Evolutionary conservation across 345 rosid species (phyloP).

Genomic region (Aegle marmelos): DNA sequence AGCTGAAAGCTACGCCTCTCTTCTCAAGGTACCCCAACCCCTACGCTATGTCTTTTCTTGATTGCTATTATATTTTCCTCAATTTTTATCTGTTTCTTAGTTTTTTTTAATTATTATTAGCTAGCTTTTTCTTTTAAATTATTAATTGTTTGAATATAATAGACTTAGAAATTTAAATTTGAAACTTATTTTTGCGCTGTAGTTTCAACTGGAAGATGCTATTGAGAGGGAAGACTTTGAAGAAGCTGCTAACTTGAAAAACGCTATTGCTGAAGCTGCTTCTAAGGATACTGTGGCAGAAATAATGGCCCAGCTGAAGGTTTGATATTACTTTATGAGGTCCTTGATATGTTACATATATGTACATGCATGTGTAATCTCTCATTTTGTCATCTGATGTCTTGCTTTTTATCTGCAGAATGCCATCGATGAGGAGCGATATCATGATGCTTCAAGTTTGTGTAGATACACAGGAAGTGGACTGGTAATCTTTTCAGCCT

Average conservation of each 20-base stretch:
- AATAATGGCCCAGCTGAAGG: constrained; percentile 81
- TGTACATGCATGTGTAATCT: constrained; percentile 1
- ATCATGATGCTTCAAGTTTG: constrained; percentile 80
- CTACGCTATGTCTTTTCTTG: background rate
- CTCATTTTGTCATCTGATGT: constrained; percentile 15
- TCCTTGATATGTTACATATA: background rate
- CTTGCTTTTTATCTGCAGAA: constrained; percentile 37
- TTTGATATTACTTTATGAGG: constrained; percentile 18
- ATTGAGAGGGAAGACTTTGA: constrained; percentile 82
- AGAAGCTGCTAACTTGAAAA: constrained; percentile 81
- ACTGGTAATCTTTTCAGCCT: constrained; percentile 50
- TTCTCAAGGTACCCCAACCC: constrained; percentile 54
- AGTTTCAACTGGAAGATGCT: constrained; percentile 94
- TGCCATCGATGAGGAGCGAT: constrained; percentile 78
- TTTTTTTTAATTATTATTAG: background rate
- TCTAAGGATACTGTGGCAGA: constrained; percentile 69
- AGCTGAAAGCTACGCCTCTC: constrained; percentile 71
- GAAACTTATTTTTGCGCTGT: constrained; percentile 9
- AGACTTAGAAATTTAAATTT: background rate
- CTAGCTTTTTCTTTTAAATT: too few relatives aligned
- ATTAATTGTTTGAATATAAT: background rate
- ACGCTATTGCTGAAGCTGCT: constrained; percentile 65
- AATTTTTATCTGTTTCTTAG: background rate
- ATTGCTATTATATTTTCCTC: background rate
- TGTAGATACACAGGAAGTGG: constrained; percentile 79